Evolutionary conservation across 1,139 yeast genomes (phyloP), one percentile per base, ranked within the genome.

Genomic region (Arxiozyma slooffiae): DNA sequence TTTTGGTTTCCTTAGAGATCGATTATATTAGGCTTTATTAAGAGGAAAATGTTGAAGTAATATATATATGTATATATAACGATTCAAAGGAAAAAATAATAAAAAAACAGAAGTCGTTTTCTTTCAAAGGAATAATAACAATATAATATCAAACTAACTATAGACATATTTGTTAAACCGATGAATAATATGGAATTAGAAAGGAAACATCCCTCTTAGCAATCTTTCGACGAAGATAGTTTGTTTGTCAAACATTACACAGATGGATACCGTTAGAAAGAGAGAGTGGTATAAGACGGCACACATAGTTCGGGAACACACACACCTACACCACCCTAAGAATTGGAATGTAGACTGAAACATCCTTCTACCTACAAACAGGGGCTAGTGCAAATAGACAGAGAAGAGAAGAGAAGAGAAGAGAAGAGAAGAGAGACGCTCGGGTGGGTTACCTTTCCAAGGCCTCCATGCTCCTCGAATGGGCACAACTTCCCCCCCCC

Each of bases 1-100:
- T 44, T 44, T 45, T 45, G 48, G 48, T 42, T 42, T 42, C 45
- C 36, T 42, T 42, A 30, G 21, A 18, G 36, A 34, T 42, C 45
- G 39, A 42, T 26, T 20, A 34, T 26, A 30, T 20, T 41, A 30
- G 36, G 3, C 1, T 16, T 3, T 14, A 11, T 2, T 6, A 21
- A 34, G 23, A 34, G 20, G 4, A 39, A 21, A 17, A 39, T 8
- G n/a, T 18, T 37, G n/a, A n/a, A 16, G n/a, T 37, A 37, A 16
- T 16, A 37, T 37, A 7, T 16, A 7, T 7, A 37, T 37, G 17
- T 37, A 37, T 30, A 8, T 8, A 30, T 30, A 30, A 30, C 14
- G 14, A 30, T n/a, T n/a, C n/a, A n/a, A n/a, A n/a, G n/a, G n/a
- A n/a, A n/a, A n/a, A n/a, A n/a, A n/a, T n/a, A n/a, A n/a, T n/a